Evolutionary conservation across 306 rosid genomes (phyloP).

Genomic region (Styphnolobium japonicum): DNA sequence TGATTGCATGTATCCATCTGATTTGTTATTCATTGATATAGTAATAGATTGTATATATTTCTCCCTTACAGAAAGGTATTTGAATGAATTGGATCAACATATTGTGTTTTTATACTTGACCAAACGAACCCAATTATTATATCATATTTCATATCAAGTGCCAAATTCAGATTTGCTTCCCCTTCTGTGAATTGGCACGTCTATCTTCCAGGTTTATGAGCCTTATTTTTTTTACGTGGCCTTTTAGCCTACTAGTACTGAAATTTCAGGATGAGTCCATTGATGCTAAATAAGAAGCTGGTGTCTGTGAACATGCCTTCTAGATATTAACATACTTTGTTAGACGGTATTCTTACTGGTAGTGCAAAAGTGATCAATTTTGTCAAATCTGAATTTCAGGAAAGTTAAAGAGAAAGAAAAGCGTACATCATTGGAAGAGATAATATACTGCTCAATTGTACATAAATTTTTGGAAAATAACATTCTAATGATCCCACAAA

Average conservation of each 20-base stretch:
- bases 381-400: constrained; percentile 50
- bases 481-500: constrained; percentile 81
- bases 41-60: no score
- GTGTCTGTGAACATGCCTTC: not conserved
- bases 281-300: no score
- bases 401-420: constrained; percentile 80
- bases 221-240: not conserved
- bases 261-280: no score
- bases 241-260: no score
- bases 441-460: constrained; percentile 73
- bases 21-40: no score
- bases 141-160: not conserved
- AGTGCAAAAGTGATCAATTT: constrained; percentile 10
- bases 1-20: no score
- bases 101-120: not conserved
- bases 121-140: not conserved
- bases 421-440: constrained; percentile 69
- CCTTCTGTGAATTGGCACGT: not conserved
- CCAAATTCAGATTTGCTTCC: not conserved
- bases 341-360: not conserved
- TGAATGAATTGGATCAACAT: not conserved
- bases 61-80: no score
- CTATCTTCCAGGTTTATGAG: not conserved
- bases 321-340: not conserved
- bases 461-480: constrained; percentile 60